Evolutionary conservation across 768 basidiomycete genomes (phyloP), one percentile per base, ranked within the genome.

Genomic region (Boletellus ananas): DNA sequence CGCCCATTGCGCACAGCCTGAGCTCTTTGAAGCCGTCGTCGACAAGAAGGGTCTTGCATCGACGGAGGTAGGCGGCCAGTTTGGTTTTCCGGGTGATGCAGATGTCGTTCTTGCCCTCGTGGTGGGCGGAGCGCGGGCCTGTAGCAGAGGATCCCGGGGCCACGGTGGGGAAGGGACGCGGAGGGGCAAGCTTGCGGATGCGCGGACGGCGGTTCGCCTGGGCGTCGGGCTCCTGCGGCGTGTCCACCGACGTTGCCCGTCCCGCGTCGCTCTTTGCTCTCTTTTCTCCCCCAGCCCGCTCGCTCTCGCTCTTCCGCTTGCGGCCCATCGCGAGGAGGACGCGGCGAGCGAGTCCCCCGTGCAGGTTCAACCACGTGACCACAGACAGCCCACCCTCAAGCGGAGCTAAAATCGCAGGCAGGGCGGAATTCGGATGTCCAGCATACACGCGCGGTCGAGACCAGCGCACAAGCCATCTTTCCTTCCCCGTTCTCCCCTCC

Each of bases 1-100:
- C 92, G 21, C 90, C 92, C 83, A 94, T 86, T 6, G 89, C 92
- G 51, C 79, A 81, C 38, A 94, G 67, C 64, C 84, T 80, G 29
- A 94, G 67, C 5, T 79, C 82, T 55, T 85, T 85, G 61, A 88
- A 90, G 83, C 87, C 90, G 55, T 91, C 83, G 38, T 83, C 78
- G 39, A 90, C 61, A 39, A 92, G 68, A 25, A 85, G 67, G 51
- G 83, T 77, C 59, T 88, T 90, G 66, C 90, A 92, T 41, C 87
- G 78, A 47, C 84, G 73, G 66, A 93, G 77, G 64, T 93, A 93
- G 45, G 79, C 75, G 33, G 81, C 84, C 6, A 93, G 63, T 34
- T 79, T 70, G 1, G 86, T 88, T 62, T 83, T 88, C 39, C 90
- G 86, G 55, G 88, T 86, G 54, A 93, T 51, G 52, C 88, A 90